A percentile compares a stretch with the other conserved stretches of the same genome.
Conservation (phyloP, 805 yeast species). For the Wickerhamomyces silvicola region DNA sequence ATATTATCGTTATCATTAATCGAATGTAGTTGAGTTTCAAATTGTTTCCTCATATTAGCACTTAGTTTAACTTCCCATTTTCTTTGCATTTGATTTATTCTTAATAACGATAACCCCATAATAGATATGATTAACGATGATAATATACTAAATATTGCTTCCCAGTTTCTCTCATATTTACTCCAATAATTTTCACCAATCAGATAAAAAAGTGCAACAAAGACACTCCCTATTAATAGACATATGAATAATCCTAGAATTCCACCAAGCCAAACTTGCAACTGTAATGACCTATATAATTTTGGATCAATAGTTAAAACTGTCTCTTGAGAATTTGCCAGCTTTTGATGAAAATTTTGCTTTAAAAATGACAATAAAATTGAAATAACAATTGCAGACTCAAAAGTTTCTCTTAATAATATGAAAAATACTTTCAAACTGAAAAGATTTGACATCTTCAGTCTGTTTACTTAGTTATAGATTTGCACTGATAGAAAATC, state of each 20-base stretch:
- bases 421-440: slow-evolving; percentile 67
- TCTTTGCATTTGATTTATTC: slow-evolving; percentile 75
- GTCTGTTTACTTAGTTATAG: background rate
- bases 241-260: slow-evolving; percentile 64
- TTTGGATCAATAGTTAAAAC: slow-evolving; percentile 23
- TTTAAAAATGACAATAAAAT: slow-evolving; percentile 86
- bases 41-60: slow-evolving; percentile 44
- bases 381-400: slow-evolving; percentile 87
- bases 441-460: slow-evolving; percentile 24
- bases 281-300: slow-evolving; percentile 38
- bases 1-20: slow-evolving; percentile 12
- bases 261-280: slow-evolving; percentile 86
- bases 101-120: slow-evolving; percentile 79
- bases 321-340: background rate
- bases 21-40: slow-evolving; percentile 10
- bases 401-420: slow-evolving; percentile 88
- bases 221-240: slow-evolving; percentile 62
- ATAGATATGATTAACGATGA: slow-evolving; percentile 75
- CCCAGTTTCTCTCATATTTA: slow-evolving; percentile 84
- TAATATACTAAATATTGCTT: slow-evolving; percentile 73
- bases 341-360: slow-evolving; percentile 59
- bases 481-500: no score
- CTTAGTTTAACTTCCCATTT: slow-evolving; percentile 75
- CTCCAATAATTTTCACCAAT: slow-evolving; percentile 86
- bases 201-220: slow-evolving; percentile 67